Conservation (phyloP, 2,329 filamentous ascomycete species). For the Talaromyces pinophilus region DNA sequence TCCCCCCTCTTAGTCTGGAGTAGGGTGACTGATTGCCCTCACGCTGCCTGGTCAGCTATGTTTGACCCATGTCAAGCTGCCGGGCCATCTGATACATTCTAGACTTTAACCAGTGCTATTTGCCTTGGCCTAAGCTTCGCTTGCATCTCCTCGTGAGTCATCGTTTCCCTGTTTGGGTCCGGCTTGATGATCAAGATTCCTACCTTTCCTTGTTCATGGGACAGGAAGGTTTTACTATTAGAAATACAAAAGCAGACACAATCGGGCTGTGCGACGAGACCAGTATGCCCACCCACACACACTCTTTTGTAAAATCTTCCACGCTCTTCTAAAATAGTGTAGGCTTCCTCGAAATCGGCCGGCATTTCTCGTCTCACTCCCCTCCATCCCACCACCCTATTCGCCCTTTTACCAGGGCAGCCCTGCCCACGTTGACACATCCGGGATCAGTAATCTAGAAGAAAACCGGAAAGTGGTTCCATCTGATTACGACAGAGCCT, state of each 20-base stretch:
- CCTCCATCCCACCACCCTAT: constrained; percentile 3
- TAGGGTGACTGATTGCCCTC: constrained; percentile 16
- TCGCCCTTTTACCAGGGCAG: constrained; percentile 5
- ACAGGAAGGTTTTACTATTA: constrained; percentile 13
- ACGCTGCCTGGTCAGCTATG: constrained; percentile 25
- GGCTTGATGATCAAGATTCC: constrained; percentile 25
- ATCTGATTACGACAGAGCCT: background rate
- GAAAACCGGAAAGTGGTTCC: constrained; percentile 16
- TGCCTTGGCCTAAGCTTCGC: constrained; percentile 16
- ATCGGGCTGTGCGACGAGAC: constrained; percentile 27
- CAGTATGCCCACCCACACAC: constrained; percentile 28
- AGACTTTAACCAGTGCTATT: constrained; percentile 10
- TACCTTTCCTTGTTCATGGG: constrained; percentile 23
- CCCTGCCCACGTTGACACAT: constrained; percentile 16
- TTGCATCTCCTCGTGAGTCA: constrained; percentile 25
- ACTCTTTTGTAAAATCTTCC: background rate
- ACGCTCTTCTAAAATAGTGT: constrained; percentile 28
- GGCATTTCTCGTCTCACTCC: background rate
- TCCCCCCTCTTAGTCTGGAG: constrained; percentile 18
- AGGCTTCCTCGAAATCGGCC: constrained; percentile 25
- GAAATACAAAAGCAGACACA: constrained; percentile 5
- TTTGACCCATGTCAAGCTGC: constrained; percentile 17
- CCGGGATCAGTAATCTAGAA: constrained; percentile 15
- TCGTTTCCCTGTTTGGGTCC: constrained; percentile 27
- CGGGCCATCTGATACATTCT: constrained; percentile 28